Conservation (phyloP, 2,329 filamentous ascomycete genomes). For the Rhynchosporium graminicola region DNA sequence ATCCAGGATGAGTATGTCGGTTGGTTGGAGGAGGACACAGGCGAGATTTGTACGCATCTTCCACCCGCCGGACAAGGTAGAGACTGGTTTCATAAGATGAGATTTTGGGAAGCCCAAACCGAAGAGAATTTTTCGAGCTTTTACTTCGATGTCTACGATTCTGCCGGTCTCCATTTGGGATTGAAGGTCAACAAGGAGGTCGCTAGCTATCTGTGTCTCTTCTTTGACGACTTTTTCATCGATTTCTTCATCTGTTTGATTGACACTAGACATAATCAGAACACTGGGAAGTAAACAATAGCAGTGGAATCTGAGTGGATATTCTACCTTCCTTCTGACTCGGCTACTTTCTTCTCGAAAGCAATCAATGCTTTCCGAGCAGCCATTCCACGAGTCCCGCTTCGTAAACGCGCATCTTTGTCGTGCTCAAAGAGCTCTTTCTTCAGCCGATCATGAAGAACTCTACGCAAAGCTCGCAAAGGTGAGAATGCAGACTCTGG, state of each 20-base stretch:
- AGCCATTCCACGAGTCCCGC: constrained; percentile 71
- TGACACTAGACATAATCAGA: constrained; percentile 39
- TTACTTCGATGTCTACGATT: constrained; percentile 62
- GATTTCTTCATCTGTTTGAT: constrained; percentile 58
- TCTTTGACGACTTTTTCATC: constrained; percentile 56
- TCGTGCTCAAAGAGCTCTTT: constrained; percentile 67
- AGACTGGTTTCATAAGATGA: constrained; percentile 59
- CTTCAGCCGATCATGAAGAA: constrained; percentile 63
- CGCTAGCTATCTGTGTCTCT: constrained; percentile 69
- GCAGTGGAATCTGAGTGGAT: too few relatives aligned
- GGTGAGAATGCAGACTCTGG: constrained; percentile 56
- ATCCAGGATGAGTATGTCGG: constrained; percentile 79
- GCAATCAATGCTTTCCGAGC: constrained; percentile 73
- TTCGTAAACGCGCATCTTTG: constrained; percentile 72
- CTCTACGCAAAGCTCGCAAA: constrained; percentile 59
- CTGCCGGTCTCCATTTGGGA: constrained; percentile 66
- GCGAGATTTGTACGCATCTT: constrained; percentile 69
- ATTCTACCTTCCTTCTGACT: constrained; percentile 44
- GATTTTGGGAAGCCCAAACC: constrained; percentile 72
- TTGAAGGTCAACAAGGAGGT: constrained; percentile 70
- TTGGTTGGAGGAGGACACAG: constrained; percentile 66
- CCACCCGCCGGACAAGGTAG: constrained; percentile 76
- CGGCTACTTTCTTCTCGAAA: constrained; percentile 66
- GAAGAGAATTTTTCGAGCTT: constrained; percentile 64
- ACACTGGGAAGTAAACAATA: not conserved